phyloP scores from a whole-genome alignment of 495 filamentous ascomycete genomes.

The Tuber melanosporum region DNA sequence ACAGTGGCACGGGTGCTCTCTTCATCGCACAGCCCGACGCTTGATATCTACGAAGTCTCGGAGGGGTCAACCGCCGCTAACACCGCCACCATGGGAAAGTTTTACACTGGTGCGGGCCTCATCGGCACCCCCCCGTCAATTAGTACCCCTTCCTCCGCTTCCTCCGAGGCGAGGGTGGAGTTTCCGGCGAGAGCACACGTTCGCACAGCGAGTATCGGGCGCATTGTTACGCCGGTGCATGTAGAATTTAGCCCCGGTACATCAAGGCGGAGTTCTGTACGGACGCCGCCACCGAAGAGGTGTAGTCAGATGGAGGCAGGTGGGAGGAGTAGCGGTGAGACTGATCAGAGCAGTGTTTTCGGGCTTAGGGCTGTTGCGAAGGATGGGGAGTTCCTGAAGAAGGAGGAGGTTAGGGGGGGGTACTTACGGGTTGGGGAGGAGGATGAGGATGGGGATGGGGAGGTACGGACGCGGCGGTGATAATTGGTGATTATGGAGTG shows the following conservation, averaged over 20 bases:
- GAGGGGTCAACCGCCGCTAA: conserved; percentile 18
- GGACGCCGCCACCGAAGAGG: conserved; percentile 14
- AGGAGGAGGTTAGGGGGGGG: not conserved
- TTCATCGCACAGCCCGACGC: not conserved
- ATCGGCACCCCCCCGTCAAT: not conserved
- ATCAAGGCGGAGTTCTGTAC: conserved; percentile 22
- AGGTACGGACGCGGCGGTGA: not conserved
- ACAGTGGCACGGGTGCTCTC: conserved; percentile 33
- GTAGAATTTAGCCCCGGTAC: conserved; percentile 23
- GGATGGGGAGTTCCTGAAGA: conserved; percentile 23
- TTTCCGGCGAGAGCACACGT: conserved; percentile 14
- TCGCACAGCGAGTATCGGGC: conserved; percentile 35
- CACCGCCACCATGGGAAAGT: conserved; percentile 33
- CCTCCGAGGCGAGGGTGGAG: conserved; percentile 14
- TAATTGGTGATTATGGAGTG: not conserved
- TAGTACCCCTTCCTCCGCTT: not conserved
- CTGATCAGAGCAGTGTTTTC: conserved; percentile 22
- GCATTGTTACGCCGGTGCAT: conserved; percentile 32
- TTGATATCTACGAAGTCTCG: conserved; percentile 21
- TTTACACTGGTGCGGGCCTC: conserved; percentile 16
- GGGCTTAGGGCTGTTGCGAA: conserved; percentile 23
- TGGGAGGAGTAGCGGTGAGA: not conserved
- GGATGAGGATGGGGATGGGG: not conserved
- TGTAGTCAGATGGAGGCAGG: conserved; percentile 7
- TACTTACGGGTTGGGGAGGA: not conserved